Base-by-base conservation (phyloP, 345 rosid genomes). In the Moringa oleifera region DNA sequence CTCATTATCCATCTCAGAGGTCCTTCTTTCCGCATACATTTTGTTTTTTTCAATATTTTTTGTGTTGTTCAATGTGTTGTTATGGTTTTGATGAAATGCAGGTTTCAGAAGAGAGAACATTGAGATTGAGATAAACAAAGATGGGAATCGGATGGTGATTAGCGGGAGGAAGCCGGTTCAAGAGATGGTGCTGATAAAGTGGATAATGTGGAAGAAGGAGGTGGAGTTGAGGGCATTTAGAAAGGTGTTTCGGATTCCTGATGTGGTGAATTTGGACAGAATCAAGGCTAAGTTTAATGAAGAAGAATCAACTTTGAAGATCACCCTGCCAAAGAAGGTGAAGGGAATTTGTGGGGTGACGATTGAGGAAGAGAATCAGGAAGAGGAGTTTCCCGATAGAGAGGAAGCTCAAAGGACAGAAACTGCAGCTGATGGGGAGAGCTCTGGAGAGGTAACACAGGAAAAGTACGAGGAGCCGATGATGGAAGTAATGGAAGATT, bases 1-100 rank as follows among this genome's bases (percentile, higher is more conserved):
- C 84, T 93, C 71, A 70, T 81, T 64, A 83, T 79, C 23, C 79
- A 90, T 75, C 90, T 94, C 64, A 79, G 71, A 85, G 95, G 97
- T 88, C 57, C n/a, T 12, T 1, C 25, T 10, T 50, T 17, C 49
- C 53, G 18, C 24, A 20, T 50, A 17, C 17, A 6, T 19, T 20
- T 22, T 53, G 2, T 11, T 19, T 6, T 18, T 4, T 31, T 23
- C 23, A 8, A 46, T 19, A 33, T 57, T 55, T 22, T 0, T 20
- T 41, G 13, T 15, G 21, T 33, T 36, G 12, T 25, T 7, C 21
- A 21, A 19, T 33, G 52, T 60, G 46, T 20, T 31, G 17, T 28
- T 41, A 23, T 36, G 46, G 55, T 17, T 21, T 62, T 52, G 12
- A 3, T 7, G 33, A 8, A 55, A 53, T 74, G 78, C 82, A 90